These are phyloP conservation scores for Xylaria venustula DNA, from an alignment of 495 filamentous ascomycete species.

Conservation along the genomic window DNA sequence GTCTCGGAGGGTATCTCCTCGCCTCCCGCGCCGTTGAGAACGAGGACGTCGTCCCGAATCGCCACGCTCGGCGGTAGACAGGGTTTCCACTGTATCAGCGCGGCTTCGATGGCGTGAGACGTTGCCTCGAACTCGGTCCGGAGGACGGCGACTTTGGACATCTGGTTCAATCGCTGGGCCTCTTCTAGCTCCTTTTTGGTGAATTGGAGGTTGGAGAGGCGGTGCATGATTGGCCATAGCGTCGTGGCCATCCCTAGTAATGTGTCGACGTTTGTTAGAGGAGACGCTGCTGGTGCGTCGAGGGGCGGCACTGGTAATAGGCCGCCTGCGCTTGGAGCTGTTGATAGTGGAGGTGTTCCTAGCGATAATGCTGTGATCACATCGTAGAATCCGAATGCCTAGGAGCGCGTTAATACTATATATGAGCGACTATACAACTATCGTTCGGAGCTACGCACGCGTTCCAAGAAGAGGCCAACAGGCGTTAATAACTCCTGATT, in stretches of 20 bases:
- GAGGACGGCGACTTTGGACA: slow-evolving; percentile 51
- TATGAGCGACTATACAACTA: neutral
- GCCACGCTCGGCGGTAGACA: slow-evolving; percentile 30
- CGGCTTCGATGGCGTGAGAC: slow-evolving; percentile 54
- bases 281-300: slow-evolving; percentile 41
- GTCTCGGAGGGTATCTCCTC: slow-evolving; percentile 28
- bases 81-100: slow-evolving; percentile 56
- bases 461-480: slow-evolving; percentile 56
- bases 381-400: slow-evolving; percentile 66
- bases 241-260: slow-evolving; percentile 62
- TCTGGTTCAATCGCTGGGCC: slow-evolving; percentile 31
- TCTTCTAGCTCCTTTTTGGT: slow-evolving; percentile 50
- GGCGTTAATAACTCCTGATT: slow-evolving; percentile 45
- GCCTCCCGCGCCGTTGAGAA: slow-evolving; percentile 5
- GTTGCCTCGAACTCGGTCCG: slow-evolving; percentile 55
- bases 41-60: slow-evolving; percentile 13
- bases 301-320: slow-evolving; percentile 47
- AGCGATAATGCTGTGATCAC: slow-evolving; percentile 63
- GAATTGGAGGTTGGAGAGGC: slow-evolving; percentile 53
- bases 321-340: slow-evolving; percentile 45
- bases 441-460: slow-evolving; percentile 37
- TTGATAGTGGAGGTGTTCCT: slow-evolving; percentile 55
- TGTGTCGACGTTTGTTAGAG: slow-evolving; percentile 53
- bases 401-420: slow-evolving; percentile 8
- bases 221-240: slow-evolving; percentile 63